Evolutionary conservation across 306 rosid genomes (phyloP).

Genomic region (Quercus variabilis): DNA sequence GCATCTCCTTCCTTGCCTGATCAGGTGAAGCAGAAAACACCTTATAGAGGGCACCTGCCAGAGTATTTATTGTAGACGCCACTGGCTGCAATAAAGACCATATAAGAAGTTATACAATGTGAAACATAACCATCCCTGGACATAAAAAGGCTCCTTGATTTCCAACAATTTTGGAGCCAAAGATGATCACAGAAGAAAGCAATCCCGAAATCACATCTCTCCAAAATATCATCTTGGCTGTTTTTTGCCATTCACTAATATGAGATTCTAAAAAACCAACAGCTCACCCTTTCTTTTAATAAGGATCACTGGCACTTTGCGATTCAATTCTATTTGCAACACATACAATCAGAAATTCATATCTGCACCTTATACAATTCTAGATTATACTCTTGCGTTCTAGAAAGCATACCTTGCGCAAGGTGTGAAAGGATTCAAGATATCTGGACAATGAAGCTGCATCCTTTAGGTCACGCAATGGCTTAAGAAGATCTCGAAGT

Average conservation of each 20-base stretch:
- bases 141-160: neutral
- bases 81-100: constrained; percentile 39
- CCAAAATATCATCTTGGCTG: neutral
- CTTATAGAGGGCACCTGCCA: constrained; percentile 55
- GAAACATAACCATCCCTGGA: neutral
- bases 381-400: neutral
- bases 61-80: constrained; percentile 57
- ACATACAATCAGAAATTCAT: neutral
- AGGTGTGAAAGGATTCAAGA: constrained; percentile 53
- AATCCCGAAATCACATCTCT: neutral
- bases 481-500: constrained; percentile 46
- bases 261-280: neutral
- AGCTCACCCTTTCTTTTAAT: neutral
- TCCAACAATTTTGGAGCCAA: neutral
- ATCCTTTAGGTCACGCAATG: constrained; percentile 32
- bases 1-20: constrained; percentile 45
- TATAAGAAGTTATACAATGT: neutral
- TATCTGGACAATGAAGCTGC: constrained; percentile 38
- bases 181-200: too few species aligned
- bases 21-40: constrained; percentile 48
- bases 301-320: neutral
- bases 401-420: constrained; percentile 39
- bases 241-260: neutral
- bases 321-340: neutral
- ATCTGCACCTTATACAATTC: too few species aligned